Evolutionary conservation across 2,329 filamentous ascomycete species (phyloP).

Genomic region (Venturia effusa): DNA sequence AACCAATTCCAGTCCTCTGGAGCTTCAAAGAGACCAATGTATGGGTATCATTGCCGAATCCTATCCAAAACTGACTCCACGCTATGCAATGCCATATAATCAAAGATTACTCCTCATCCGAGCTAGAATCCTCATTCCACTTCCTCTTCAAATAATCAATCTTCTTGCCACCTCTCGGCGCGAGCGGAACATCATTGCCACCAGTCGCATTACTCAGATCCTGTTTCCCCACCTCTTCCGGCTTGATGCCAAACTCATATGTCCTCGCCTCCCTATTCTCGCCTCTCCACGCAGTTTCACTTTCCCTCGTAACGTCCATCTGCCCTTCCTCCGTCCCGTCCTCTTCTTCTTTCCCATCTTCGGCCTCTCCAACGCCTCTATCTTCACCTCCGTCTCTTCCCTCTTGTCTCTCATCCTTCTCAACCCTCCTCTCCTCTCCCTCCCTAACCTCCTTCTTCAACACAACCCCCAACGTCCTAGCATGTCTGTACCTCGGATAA

Average conservation of each 20-base stretch:
- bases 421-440: slow-evolving; percentile 13
- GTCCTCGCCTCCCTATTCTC: slow-evolving; percentile 36
- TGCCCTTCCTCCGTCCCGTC: slow-evolving; percentile 22
- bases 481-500: slow-evolving; percentile 67
- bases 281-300: slow-evolving; percentile 37
- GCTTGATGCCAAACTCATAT: slow-evolving; percentile 21
- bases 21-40: neutral
- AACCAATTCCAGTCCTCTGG: neutral
- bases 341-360: slow-evolving; percentile 35
- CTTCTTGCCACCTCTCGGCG: neutral
- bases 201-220: slow-evolving; percentile 1
- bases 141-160: neutral
- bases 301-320: slow-evolving; percentile 29
- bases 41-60: neutral
- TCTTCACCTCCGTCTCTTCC: slow-evolving; percentile 33
- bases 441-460: slow-evolving; percentile 10
- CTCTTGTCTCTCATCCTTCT: slow-evolving; percentile 36
- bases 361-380: slow-evolving; percentile 24
- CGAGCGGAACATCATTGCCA: slow-evolving; percentile 6
- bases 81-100: neutral
- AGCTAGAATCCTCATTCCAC: slow-evolving; percentile 1
- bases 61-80: neutral
- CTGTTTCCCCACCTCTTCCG: slow-evolving; percentile 1
- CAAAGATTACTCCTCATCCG: neutral
- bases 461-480: slow-evolving; percentile 55